A percentile compares a stretch with the other conserved stretches of the same genome.
phyloP scores from a whole-genome alignment of 2,329 filamentous ascomycete species.

The Sclerotinia spermophila region DNA sequence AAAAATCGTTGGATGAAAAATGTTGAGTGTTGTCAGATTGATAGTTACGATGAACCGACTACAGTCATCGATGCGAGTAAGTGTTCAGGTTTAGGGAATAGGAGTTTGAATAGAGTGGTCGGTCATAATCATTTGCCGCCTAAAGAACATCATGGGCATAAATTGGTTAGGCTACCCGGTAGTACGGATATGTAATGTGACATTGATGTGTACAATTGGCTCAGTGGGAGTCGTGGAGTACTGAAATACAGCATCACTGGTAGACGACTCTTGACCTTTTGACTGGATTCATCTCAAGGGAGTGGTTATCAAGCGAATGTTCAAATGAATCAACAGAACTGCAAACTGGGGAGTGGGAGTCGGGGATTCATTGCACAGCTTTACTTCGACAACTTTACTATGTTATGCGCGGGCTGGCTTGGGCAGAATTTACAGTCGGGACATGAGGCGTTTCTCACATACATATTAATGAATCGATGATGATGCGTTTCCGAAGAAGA shows the following conservation, averaged over 20 bases:
- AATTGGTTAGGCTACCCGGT: slow-evolving; percentile 32
- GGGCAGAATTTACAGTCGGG: not conserved
- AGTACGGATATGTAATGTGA: slow-evolving; percentile 29
- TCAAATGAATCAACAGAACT: not conserved
- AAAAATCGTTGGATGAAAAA: slow-evolving; percentile 69
- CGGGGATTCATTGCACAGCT: not conserved
- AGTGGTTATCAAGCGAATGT: not conserved
- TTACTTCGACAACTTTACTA: not conserved
- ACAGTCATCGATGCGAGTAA: slow-evolving; percentile 57
- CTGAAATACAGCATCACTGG: not conserved
- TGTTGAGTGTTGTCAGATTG: slow-evolving; percentile 75
- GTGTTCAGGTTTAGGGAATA: slow-evolving; percentile 39
- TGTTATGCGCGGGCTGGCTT: not conserved
- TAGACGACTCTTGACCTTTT: not conserved
- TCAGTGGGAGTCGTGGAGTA: not conserved
- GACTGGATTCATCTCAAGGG: not conserved
- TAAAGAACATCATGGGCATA: slow-evolving; percentile 27
- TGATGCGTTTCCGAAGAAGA: not conserved
- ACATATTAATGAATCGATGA: not conserved
- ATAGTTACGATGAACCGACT: slow-evolving; percentile 61
- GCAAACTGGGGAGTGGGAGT: not conserved
- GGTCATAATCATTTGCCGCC: slow-evolving; percentile 36
- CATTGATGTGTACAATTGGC: not conserved
- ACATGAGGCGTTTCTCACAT: not conserved
- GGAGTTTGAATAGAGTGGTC: slow-evolving; percentile 43